These are phyloP conservation scores for Coemansia sp. DNA, from an alignment of 192 early-diverging fungal genomes.

Conservation along the genomic window DNA sequence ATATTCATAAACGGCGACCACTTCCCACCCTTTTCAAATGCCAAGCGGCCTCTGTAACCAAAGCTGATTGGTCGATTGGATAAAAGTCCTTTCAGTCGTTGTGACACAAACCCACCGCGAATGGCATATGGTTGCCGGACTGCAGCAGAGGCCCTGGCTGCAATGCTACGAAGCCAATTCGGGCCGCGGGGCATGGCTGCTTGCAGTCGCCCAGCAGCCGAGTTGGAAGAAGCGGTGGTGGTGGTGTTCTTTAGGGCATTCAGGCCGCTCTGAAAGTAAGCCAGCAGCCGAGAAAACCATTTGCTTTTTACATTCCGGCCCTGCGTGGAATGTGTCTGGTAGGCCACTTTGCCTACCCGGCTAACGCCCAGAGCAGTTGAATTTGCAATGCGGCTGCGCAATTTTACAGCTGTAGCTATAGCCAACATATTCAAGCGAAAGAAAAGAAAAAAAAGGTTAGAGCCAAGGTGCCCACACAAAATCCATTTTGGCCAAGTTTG, in stretches of 20 bases:
- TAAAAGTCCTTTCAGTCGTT: too few relatives aligned
- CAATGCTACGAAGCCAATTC: slow-evolving; percentile 18
- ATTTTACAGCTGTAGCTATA: slow-evolving; percentile 15
- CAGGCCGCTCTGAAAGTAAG: slow-evolving; percentile 25
- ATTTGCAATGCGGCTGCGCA: slow-evolving; percentile 8
- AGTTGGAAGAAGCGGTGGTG: slow-evolving; percentile 8
- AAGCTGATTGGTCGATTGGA: background rate
- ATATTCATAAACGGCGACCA: slow-evolving; percentile 40
- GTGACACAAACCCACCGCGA: slow-evolving; percentile 4
- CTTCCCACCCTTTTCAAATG: slow-evolving; percentile 38
- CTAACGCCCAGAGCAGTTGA: slow-evolving; percentile 2
- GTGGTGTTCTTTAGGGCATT: background rate
- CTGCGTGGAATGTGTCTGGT: slow-evolving; percentile 28
- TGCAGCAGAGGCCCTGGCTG: background rate
- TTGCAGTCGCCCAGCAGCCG: slow-evolving; percentile 28
- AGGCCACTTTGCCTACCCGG: slow-evolving; percentile 21
- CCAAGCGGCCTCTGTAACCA: slow-evolving; percentile 14
- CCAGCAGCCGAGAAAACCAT: slow-evolving; percentile 27
- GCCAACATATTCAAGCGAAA: slow-evolving; percentile 22
- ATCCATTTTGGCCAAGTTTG: slow-evolving; percentile 95
- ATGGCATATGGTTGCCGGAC: slow-evolving; percentile 5
- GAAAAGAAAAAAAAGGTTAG: slow-evolving; percentile 41
- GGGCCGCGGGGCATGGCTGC: slow-evolving; percentile 20
- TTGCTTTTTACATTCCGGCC: slow-evolving; percentile 17
- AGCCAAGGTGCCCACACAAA: slow-evolving; percentile 88